Evolutionary conservation across 1,284 basidiomycete genomes (phyloP).

Genomic region (Trichosporon faecale): DNA sequence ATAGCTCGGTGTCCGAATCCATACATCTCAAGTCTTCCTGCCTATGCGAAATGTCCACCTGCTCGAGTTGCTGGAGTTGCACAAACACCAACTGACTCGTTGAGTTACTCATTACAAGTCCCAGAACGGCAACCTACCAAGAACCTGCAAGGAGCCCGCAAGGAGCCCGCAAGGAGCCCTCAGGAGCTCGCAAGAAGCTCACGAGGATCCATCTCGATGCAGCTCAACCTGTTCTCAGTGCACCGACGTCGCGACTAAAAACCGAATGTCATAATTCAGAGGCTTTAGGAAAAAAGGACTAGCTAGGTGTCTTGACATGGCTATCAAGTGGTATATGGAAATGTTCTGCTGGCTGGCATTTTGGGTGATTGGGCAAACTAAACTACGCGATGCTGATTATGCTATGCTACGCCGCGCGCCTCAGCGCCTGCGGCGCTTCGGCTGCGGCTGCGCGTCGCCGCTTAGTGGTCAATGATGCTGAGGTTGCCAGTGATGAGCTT

Average conservation of each 20-base stretch:
- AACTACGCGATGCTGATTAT: background rate
- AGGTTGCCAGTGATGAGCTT: conserved; percentile 61
- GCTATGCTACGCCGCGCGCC: background rate
- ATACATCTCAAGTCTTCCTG: conserved; percentile 4
- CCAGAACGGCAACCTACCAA: no score
- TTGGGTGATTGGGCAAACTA: background rate
- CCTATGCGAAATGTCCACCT: background rate
- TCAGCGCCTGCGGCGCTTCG: background rate
- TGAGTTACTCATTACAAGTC: no score
- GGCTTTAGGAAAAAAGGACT: background rate
- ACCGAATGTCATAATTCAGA: background rate
- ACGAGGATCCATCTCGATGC: no score
- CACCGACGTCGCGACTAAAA: background rate
- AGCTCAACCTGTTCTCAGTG: no score
- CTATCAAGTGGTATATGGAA: background rate
- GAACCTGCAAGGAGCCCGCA: no score
- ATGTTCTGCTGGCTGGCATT: background rate
- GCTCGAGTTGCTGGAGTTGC: background rate
- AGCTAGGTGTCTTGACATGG: background rate
- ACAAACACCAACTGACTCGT: background rate
- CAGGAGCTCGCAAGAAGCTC: no score
- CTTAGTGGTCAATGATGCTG: conserved; percentile 58
- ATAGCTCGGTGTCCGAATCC: background rate
- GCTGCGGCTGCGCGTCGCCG: background rate
- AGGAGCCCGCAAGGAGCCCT: no score